These are phyloP conservation scores for Neoboletus subvelutipes DNA, from an alignment of 768 basidiomycete species.

Conservation along the genomic window DNA sequence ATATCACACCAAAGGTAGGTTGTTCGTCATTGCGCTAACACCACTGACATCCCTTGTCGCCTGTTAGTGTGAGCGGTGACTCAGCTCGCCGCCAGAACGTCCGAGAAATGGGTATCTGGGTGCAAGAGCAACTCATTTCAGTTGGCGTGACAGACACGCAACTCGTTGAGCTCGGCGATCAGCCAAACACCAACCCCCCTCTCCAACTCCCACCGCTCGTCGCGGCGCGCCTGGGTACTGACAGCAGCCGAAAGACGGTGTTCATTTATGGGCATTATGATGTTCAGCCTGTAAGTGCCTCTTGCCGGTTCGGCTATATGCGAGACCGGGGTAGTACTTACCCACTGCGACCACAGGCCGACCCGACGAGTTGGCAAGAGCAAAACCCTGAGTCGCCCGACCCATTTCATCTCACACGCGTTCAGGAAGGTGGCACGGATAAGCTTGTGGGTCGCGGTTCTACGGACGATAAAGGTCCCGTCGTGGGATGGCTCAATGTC, in stretches of 20 bases:
- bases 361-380: background rate
- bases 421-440: background rate
- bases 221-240: background rate
- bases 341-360: background rate
- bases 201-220: background rate
- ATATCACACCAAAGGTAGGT: background rate
- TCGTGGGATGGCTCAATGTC: background rate
- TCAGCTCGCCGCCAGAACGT: background rate
- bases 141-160: background rate
- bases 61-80: background rate
- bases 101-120: background rate
- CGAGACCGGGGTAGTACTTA: background rate
- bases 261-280: background rate
- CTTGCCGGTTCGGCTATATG: background rate
- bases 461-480: background rate
- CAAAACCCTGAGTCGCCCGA: background rate
- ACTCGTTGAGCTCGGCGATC: background rate
- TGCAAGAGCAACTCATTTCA: background rate
- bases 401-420: background rate
- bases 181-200: background rate
- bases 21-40: too few species aligned
- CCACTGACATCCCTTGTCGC: background rate
- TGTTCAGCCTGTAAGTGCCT: background rate
- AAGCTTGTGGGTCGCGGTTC: background rate
- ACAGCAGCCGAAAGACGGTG: background rate